Evolutionary conservation across 331 rosid genomes (phyloP), one percentile per base, ranked within the genome.

Genomic region (Malus hybrid): DNA sequence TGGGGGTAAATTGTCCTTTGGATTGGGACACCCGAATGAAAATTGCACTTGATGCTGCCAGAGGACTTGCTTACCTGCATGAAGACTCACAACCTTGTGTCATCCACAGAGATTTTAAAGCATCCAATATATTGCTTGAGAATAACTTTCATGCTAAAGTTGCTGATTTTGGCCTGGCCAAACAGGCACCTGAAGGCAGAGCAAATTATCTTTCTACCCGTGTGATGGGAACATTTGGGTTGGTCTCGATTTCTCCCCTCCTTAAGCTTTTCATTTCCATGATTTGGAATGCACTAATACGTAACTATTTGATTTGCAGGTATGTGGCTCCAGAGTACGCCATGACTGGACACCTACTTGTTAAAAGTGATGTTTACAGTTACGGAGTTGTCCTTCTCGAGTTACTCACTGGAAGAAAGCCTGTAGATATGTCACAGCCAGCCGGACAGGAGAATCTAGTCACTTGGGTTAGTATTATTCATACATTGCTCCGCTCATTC

Each of bases 211-310:
- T 89, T 77, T 91, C 98, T 59, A 93, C 98, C 69, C 91, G 97
- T 44, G 98, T 93, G 77, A 93, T 93, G 98, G 98, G 97, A 74
- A 93, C 98, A 70, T 93, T 93, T 82, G 98, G 98, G 98, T 93
- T 70, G 78, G 93, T 83, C 59, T 60, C 69, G 10, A 50, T 65
- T 81, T 80, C 48, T 50, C 31, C 5, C 77, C 39, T 68, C 22
- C 56, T 50, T 65, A 56, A 48, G 33, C 72, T 70, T 39, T 44
- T 55, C 61, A n/a, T 72, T 75, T 79, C 69, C 34, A 68, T 20
- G 2, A 65, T 61, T 19, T 78, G n/a, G 67, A 73, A 59, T 59
- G 62, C 74, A 62, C 74, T 80, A 59, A 80, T 69, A 77, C 56
- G 70, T 61, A 84, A 55, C 67, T 66, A 42, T 72, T 81, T 83